Base-by-base conservation (phyloP, 495 filamentous ascomycete species). In the Neurospora tetrasperma region DNA sequence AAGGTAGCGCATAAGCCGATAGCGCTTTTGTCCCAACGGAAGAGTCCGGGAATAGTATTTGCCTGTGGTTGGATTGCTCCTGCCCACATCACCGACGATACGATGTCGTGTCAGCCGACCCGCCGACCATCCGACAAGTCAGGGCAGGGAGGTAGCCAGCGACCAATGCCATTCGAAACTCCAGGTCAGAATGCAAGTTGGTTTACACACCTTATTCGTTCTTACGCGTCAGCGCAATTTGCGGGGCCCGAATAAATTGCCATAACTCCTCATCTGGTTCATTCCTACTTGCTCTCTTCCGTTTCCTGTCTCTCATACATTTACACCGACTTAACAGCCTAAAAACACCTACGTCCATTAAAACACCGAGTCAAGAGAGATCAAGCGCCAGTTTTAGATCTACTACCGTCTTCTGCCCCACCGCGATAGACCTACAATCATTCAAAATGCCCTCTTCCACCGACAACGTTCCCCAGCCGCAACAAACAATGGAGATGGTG, bases 401-500 rank as follows among this genome's bases (percentile, higher is more conserved):
- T 1, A 39, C 31, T 20, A 35, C 35, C 7, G 16, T 27, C 12
- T 35, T 38, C 27, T 35, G 14, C 16, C 43, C 43, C 59, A 5
- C 70, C n/a, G 23, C 42, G 23, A 9, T 69, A 42, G 38, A 40
- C 14, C 20, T 27, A n/a, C 44, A 31, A n/a, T 9, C 42, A 48
- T 12, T 46, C 4, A 77, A 72, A 27, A 79, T 79, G 76, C 78
- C 78, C 74, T 35, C 54, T 35, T 66, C 54, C 27, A 39, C 77
- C 70, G 66, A 69, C 44, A 71, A 78, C 14, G 73, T 71, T 35
- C 77, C 78, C 41, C 72, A 77, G 69, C 75, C 78, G 59, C 77
- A 80, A 66, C 73, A 74, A 70, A 72, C 78, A 42, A 80, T 80
- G 78, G 77, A 80, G 71, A 66, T 66, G 54, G 74, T 73, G 35